Base-by-base conservation (phyloP, 2,329 filamentous ascomycete genomes). In the Cercospora sojina region DNA sequence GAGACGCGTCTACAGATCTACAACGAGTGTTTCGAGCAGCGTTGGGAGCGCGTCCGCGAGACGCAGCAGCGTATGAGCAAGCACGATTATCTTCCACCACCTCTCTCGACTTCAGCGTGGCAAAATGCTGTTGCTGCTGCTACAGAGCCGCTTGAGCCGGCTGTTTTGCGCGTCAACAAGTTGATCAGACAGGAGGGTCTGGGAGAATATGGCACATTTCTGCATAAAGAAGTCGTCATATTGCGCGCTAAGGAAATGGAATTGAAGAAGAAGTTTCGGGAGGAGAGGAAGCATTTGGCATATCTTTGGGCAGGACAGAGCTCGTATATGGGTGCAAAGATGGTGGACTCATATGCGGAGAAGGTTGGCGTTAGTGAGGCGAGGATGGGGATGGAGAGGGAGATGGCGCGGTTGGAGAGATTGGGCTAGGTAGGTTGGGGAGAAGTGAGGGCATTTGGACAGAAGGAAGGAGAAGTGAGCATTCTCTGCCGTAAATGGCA, bases 1-100 rank as follows among this genome's bases (percentile, higher is more conserved):
- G 58, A 60, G 32, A 18, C n/a, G 3, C 32, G 58, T 16, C 23
- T 60, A 12, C 23, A 27, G 13, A 60, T 60, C 58, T 60, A 60
- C 38, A 35, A 31, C 13, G 20, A 43, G 6, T 20, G 20, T 38
- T 27, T 29, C 1, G 32, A n/a, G 7, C 32, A 43, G 18, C 58
- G 38, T 13, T 60, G 58, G 58, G n/a, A 60, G 32, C 8, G 20
- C 5, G 31, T n/a, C 5, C 51, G 51, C 27, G 3, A 9, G 25
- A 56, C 51, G 51, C 25, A 32, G 51, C 16, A 31, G 51, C 23
- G 20, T 7, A 23, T 20, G 5, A 23, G 18, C 43, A 49, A 23
- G 20, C 43, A 20, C 43, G 18, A 49, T 5, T 49, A 49, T 23
- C 18, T 49, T 23, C 43, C 43, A 6, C 43, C 43, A 23, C 10